Percentiles rank a stretch among this genome's conserved stretches.
Evolutionary conservation across 768 basidiomycete genomes (phyloP).

Genomic region (Kwoniella bestiolae): DNA sequence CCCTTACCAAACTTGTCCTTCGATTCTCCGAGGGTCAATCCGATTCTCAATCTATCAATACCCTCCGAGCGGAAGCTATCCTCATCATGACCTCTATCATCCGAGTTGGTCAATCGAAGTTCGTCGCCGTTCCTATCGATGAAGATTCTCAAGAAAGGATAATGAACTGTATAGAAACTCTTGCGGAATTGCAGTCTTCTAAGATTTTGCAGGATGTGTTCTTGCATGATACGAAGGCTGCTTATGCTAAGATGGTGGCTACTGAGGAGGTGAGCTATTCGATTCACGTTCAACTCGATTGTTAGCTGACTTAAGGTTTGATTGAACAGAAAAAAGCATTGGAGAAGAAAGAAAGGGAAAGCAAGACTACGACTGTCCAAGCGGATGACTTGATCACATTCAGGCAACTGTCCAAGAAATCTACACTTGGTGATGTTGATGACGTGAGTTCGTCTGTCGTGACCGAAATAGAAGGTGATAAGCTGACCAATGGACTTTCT

Average conservation of each 20-base stretch:
- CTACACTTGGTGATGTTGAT: conserved; percentile 69
- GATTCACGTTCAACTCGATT: background rate
- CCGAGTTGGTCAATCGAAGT: conserved; percentile 96
- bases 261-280: conserved; percentile 77
- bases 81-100: conserved; percentile 97
- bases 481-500: background rate
- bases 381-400: conserved; percentile 91
- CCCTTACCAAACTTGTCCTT: conserved; percentile 88
- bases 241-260: conserved; percentile 92
- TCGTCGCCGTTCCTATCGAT: conserved; percentile 91
- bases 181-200: conserved; percentile 72
- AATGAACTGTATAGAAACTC: conserved; percentile 90
- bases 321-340: conserved; percentile 76
- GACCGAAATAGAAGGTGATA: too few species aligned
- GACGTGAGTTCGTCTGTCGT: conserved; percentile 56
- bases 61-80: conserved; percentile 91
- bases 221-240: conserved; percentile 77
- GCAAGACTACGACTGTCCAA: conserved; percentile 73
- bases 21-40: conserved; percentile 64
- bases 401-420: conserved; percentile 94
- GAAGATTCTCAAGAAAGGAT: conserved; percentile 97
- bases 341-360: conserved; percentile 86
- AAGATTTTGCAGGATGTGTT: conserved; percentile 68
- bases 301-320: background rate
- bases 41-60: conserved; percentile 68